Conservation (phyloP, 768 basidiomycete genomes). For the Pisolithus orientalis region DNA sequence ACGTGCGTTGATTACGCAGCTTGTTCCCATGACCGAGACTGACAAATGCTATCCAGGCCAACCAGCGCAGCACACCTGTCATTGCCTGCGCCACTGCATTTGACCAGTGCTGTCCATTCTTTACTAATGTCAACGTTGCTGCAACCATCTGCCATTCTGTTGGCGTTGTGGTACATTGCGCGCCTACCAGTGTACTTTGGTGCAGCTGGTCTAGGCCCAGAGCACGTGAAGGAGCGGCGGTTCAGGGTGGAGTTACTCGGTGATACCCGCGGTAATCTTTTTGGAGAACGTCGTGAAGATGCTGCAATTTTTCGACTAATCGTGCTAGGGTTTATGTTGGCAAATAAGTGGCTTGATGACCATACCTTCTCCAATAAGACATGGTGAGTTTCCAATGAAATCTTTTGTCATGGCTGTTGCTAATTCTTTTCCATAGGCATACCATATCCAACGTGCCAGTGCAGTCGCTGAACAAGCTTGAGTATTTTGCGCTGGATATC, state of each 20-base stretch:
- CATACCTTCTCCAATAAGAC: slow-evolving; percentile 89
- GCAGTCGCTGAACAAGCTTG: slow-evolving; percentile 61
- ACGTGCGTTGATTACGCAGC: slow-evolving; percentile 39
- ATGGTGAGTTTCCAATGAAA: slow-evolving; percentile 43
- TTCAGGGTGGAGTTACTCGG: slow-evolving; percentile 63
- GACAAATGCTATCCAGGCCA: slow-evolving; percentile 14
- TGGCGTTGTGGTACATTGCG: slow-evolving; percentile 79
- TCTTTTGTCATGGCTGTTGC: not conserved
- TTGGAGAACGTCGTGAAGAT: slow-evolving; percentile 45
- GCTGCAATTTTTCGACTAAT: slow-evolving; percentile 68
- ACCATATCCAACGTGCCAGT: slow-evolving; percentile 74
- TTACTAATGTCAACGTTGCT: slow-evolving; percentile 72
- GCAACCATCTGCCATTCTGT: slow-evolving; percentile 73
- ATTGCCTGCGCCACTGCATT: slow-evolving; percentile 36
- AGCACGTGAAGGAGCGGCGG: slow-evolving; percentile 50
- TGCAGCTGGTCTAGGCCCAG: slow-evolving; percentile 42
- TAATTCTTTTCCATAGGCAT: slow-evolving; percentile 45
- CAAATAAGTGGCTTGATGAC: slow-evolving; percentile 86
- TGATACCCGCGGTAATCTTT: slow-evolving; percentile 36
- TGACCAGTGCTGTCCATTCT: slow-evolving; percentile 62
- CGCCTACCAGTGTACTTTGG: slow-evolving; percentile 67
- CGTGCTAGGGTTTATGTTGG: slow-evolving; percentile 77
- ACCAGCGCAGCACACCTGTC: slow-evolving; percentile 26
- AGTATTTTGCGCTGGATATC: slow-evolving; percentile 64
- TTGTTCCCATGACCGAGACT: slow-evolving; percentile 2